Percentiles rank a stretch among this genome's conserved stretches.
These are phyloP conservation scores for Stephanocyclus meneghinianus DNA, from an alignment of 352 stramenopile genomes.

Conservation along the genomic window DNA sequence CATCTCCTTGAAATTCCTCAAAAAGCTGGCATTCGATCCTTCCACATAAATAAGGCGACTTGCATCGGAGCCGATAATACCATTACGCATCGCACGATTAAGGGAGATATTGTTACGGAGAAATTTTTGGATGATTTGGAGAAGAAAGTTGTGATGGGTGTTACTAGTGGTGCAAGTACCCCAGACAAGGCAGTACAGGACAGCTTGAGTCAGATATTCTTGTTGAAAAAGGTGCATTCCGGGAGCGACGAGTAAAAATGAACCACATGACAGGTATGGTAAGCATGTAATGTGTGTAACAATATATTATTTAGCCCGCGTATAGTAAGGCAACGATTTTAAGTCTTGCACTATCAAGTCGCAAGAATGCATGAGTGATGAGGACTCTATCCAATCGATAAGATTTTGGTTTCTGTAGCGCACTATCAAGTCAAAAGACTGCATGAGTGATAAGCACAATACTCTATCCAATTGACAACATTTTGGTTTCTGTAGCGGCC, in stretches of 20 bases:
- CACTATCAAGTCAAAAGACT: too few relatives aligned
- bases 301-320: not conserved
- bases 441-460: too few relatives aligned
- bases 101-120: slow-evolving; percentile 80
- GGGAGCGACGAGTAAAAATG: not conserved
- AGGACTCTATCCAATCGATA: too few relatives aligned
- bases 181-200: slow-evolving; percentile 82
- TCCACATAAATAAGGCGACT: slow-evolving; percentile 85
- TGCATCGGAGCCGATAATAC: slow-evolving; percentile 85
- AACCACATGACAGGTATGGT: not conserved
- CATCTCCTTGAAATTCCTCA: slow-evolving; percentile 86
- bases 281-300: not conserved
- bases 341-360: too few relatives aligned
- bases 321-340: too few relatives aligned
- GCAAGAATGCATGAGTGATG: too few relatives aligned
- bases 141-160: slow-evolving; percentile 81
- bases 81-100: slow-evolving; percentile 83
- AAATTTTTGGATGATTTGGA: slow-evolving; percentile 71
- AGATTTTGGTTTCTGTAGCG: too few relatives aligned
- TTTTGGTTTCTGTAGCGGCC: too few relatives aligned
- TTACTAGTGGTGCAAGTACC: slow-evolving; percentile 81
- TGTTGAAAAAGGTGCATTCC: slow-evolving; percentile 80
- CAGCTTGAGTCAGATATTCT: slow-evolving; percentile 83
- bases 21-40: slow-evolving; percentile 79
- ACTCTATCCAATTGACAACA: too few relatives aligned